Evolutionary conservation across 139 green algal species (phyloP), one percentile per base, ranked within the genome.

Genomic region (Volvox africanus): DNA sequence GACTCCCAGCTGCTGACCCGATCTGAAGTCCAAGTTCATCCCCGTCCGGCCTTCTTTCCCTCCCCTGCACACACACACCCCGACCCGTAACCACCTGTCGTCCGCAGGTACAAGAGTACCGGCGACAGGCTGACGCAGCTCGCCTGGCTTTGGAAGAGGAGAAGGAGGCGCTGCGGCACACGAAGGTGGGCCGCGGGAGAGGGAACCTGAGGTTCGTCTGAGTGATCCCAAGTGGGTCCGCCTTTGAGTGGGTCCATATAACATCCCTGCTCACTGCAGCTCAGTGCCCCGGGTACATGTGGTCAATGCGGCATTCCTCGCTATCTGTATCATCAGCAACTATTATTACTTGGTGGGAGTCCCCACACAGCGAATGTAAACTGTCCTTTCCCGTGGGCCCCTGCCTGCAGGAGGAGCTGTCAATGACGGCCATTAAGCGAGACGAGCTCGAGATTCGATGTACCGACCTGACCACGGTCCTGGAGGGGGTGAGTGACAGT

Each of bases 101-200:
- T 61, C 81, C 61, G 6, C 81, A 87, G 81, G n/a, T 75, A 61
- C 61, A 76, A 22, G 81, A 87, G 61, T 78, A 61, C 18, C 81
- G 81, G 26, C 6, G 17, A 11, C 30, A 35, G 82, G 11, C 65
- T 0, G 82, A 88, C 3, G 50, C 33, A 26, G 24, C 82, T 36
- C 30, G 35, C 18, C 30, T 61, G 13, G 82, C 33, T 71, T 67
- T 88, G 62, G 82, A 88, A 67, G 62, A 26, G 65, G 82, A 88
- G 61, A 79, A 77, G 62, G 82, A 88, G 21, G 11, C 24, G 33
- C 82, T 80, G 62, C 33, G 82, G 21, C 21, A 65, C 35, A 88
- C 82, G 0, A 26, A 24, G 82, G 82, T 79, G 82, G 82, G 61
- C 24, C 16, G 75, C 11, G 75, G 75, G 75, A 36, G 71, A 30